Conservation (phyloP, 2,329 filamentous ascomycete genomes). For the Tolypocladium inflatum region DNA sequence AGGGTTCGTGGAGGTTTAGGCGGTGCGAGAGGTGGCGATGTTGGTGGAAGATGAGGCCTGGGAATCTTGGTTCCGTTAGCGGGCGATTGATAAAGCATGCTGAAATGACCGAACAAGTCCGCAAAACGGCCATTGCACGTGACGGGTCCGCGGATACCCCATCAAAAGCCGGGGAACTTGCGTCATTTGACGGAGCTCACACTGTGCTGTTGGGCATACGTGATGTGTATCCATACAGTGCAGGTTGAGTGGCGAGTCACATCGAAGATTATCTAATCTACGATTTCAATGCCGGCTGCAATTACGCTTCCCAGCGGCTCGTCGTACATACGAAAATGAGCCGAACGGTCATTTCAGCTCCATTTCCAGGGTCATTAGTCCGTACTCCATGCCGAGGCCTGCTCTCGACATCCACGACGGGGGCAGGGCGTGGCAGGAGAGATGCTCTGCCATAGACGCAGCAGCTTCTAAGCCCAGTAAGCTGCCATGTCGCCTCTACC, state of each 20-base stretch:
- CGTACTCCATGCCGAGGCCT: background rate
- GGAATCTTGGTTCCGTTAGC: background rate
- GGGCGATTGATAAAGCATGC: slow-evolving; percentile 3
- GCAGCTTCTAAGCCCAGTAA: background rate
- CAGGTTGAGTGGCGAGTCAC: background rate
- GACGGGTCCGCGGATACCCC: background rate
- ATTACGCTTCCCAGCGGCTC: background rate
- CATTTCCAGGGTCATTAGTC: background rate
- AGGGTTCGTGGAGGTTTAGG: background rate
- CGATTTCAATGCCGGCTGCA: background rate
- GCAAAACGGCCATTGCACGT: background rate
- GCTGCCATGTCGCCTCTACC: background rate
- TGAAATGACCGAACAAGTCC: background rate
- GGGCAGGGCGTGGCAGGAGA: background rate
- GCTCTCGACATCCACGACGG: background rate
- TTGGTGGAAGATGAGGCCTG: background rate
- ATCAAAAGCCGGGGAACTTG: background rate
- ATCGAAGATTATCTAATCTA: background rate
- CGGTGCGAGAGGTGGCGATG: background rate
- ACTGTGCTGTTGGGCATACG: background rate
- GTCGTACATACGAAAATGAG: background rate
- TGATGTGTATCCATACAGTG: background rate
- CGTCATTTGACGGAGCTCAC: background rate
- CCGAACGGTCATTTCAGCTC: background rate
- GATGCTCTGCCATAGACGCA: background rate